Conservation (phyloP, 164 flowering plant genomes). For the Magnolia sinica region DNA sequence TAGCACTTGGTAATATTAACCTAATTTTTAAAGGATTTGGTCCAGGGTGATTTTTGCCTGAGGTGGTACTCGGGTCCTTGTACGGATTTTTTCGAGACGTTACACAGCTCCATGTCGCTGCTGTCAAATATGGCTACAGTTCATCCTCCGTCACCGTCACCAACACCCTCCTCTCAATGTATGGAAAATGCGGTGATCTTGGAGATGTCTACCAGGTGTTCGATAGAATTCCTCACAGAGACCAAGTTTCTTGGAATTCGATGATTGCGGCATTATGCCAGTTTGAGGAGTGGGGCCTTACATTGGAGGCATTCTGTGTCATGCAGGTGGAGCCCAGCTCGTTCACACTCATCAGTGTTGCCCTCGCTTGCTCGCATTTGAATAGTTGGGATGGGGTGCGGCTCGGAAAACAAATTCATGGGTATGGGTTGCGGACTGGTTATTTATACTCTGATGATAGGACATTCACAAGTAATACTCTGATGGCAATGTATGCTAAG, state of each 20-base stretch:
- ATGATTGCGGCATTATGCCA: slow-evolving; percentile 53
- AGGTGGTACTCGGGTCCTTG: too few relatives aligned
- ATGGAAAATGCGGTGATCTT: slow-evolving; percentile 55
- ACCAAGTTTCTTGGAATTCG: slow-evolving; percentile 81
- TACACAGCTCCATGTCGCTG: slow-evolving; percentile 61
- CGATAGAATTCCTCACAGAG: slow-evolving; percentile 53
- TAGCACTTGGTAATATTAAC: too few relatives aligned
- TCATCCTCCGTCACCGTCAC: slow-evolving; percentile 45
- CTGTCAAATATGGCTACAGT: slow-evolving; percentile 49
- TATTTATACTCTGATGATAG: slow-evolving; percentile 17
- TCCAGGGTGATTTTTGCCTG: too few relatives aligned
- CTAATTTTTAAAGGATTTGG: too few relatives aligned
- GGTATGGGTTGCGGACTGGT: slow-evolving; percentile 43
- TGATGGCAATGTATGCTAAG: slow-evolving; percentile 79
- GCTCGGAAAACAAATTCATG: slow-evolving; percentile 71
- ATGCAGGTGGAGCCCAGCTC: slow-evolving; percentile 14
- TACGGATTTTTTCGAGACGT: too few relatives aligned
- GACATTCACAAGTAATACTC: slow-evolving; percentile 54
- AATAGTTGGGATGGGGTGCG: slow-evolving; percentile 32
- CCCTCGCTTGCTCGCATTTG: slow-evolving; percentile 53
- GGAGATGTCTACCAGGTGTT: slow-evolving; percentile 52
- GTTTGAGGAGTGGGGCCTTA: slow-evolving; percentile 57
- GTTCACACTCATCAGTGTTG: slow-evolving; percentile 18
- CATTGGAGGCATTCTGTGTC: slow-evolving; percentile 31
- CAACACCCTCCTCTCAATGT: slow-evolving; percentile 61